Conservation (phyloP, 23 red algal species). For the Chondrus crispus region DNA sequence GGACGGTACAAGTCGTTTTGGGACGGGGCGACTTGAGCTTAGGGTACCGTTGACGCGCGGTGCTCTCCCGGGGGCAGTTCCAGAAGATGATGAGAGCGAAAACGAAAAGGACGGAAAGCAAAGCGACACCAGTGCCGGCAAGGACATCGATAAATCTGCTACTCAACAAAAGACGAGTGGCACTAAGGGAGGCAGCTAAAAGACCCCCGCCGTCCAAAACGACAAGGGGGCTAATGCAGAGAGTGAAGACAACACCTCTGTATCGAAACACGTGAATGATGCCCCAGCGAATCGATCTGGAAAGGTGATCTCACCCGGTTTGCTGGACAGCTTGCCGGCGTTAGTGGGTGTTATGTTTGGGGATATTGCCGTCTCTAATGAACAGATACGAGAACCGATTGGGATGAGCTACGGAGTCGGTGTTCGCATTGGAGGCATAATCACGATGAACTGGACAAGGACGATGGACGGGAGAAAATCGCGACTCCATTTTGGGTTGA, state of each 20-base stretch:
- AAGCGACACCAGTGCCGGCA: too few species aligned
- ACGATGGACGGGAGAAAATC: slow-evolving; percentile 26
- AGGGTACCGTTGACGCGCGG: slow-evolving; percentile 47
- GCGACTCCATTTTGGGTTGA: slow-evolving; percentile 38
- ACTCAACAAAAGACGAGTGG: too few species aligned
- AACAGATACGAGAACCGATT: slow-evolving; percentile 5
- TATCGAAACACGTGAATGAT: too few species aligned
- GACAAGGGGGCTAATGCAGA: too few species aligned
- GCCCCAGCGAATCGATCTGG: too few species aligned
- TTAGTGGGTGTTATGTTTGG: slow-evolving; percentile 63
- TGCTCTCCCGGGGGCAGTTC: too few species aligned
- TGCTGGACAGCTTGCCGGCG: slow-evolving; percentile 11
- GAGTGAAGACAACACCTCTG: too few species aligned
- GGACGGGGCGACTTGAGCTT: slow-evolving; percentile 27
- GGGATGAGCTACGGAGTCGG: slow-evolving; percentile 46
- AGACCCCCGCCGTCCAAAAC: too few species aligned
- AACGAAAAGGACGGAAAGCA: too few species aligned
- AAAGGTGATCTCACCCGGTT: background rate
- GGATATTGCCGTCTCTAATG: slow-evolving; percentile 20
- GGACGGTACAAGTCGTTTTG: slow-evolving; percentile 50
- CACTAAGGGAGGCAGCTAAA: too few species aligned
- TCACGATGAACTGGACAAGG: slow-evolving; percentile 42
- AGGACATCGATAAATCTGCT: too few species aligned
- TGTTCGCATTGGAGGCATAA: slow-evolving; percentile 44
- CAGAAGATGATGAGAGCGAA: too few species aligned